phyloP scores from a whole-genome alignment of 1,284 basidiomycete species.

The Cutaneotrichosporon arboriforme region DNA sequence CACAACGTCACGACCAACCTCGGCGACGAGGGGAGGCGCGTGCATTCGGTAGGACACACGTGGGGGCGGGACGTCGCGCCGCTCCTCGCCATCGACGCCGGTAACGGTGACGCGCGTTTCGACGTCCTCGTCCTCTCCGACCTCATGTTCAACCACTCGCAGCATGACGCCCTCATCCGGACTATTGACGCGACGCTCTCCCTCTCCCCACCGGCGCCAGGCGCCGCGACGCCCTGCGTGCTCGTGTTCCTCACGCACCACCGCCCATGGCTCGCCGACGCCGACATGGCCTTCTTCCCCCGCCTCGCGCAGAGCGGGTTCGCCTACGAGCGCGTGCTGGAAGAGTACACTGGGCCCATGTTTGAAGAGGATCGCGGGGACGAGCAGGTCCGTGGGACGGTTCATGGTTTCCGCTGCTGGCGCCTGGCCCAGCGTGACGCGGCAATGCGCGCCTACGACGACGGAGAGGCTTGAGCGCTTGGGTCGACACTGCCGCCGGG shows the following conservation, averaged over 20 bases:
- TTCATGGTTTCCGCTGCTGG: constrained; percentile 56
- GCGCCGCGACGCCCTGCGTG: constrained; percentile 53
- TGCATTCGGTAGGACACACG: constrained; percentile 64
- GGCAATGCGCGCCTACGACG: too few relatives aligned
- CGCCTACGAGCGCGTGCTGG: constrained; percentile 67
- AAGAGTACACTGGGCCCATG: constrained; percentile 70
- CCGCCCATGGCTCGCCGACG: constrained; percentile 73
- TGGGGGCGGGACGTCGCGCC: constrained; percentile 70
- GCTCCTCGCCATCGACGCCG: constrained; percentile 49
- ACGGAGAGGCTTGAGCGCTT: too few relatives aligned
- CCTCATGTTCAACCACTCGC: constrained; percentile 54
- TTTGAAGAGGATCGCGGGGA: constrained; percentile 79
- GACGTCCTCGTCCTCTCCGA: constrained; percentile 86
- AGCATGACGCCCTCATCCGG: constrained; percentile 76
- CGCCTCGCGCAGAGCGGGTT: constrained; percentile 57
- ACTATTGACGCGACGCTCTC: constrained; percentile 59
- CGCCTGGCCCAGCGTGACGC: too few relatives aligned
- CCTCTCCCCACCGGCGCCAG: constrained; percentile 36
- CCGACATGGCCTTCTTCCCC: constrained; percentile 77
- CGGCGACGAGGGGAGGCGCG: background rate
- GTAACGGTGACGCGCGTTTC: constrained; percentile 49
- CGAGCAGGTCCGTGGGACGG: constrained; percentile 52
- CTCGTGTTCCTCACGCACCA: constrained; percentile 93
- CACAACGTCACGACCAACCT: constrained; percentile 55
- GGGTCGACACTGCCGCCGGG: too few relatives aligned